Conservation (phyloP, 2,329 filamentous ascomycete genomes). For the Pseudogymnoascus sp. region DNA sequence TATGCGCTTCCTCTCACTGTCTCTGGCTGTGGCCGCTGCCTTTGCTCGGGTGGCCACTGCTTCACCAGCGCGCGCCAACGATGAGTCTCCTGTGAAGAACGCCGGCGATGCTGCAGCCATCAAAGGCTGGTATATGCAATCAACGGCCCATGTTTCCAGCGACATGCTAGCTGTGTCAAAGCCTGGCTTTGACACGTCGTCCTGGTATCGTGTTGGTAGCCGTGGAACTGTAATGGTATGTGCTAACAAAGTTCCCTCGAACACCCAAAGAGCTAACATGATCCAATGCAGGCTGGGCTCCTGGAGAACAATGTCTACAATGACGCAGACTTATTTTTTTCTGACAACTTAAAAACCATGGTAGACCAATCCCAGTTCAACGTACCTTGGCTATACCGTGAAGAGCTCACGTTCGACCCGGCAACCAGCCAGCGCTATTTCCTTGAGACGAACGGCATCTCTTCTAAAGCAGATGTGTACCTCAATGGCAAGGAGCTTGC, state of each 20-base stretch:
- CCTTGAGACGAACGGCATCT: slow-evolving; percentile 51
- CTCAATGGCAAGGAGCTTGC: slow-evolving; percentile 48
- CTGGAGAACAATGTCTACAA: slow-evolving; percentile 44
- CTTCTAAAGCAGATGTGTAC: slow-evolving; percentile 51
- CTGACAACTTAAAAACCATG: slow-evolving; percentile 35
- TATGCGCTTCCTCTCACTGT: neutral
- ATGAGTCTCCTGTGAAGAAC: neutral
- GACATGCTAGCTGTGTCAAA: slow-evolving; percentile 35
- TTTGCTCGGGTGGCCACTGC: neutral
- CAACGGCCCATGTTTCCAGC: slow-evolving; percentile 31
- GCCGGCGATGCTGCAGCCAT: slow-evolving; percentile 5
- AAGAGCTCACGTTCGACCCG: slow-evolving; percentile 39
- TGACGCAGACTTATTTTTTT: slow-evolving; percentile 48
- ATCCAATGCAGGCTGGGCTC: slow-evolving; percentile 23
- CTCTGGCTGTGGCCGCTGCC: neutral
- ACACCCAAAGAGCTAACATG: neutral
- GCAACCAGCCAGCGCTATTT: slow-evolving; percentile 37
- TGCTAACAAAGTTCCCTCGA: neutral
- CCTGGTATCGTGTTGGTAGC: slow-evolving; percentile 16
- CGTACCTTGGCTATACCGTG: slow-evolving; percentile 51
- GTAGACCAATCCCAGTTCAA: slow-evolving; percentile 41
- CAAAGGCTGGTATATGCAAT: slow-evolving; percentile 41
- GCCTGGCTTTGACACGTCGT: slow-evolving; percentile 37
- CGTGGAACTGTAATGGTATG: slow-evolving; percentile 11
- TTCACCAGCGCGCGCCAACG: neutral